Conservation (phyloP, 768 basidiomycete species). For the Termitomyces sp. region DNA sequence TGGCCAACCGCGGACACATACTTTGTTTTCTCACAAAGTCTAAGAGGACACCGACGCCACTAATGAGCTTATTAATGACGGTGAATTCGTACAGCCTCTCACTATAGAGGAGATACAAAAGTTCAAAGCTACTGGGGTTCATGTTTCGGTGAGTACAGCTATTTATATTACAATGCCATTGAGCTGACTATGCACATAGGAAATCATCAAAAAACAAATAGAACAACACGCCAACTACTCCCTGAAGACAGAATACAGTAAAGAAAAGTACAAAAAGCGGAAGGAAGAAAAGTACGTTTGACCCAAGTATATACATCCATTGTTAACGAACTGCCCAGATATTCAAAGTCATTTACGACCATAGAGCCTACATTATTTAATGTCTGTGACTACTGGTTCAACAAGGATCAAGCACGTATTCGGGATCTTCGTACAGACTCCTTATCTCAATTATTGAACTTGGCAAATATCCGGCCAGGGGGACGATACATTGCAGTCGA, state of each 20-base stretch:
- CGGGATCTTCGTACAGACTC: constrained; percentile 84
- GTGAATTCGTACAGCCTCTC: constrained; percentile 76
- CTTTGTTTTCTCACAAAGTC: neutral
- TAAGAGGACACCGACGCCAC: constrained; percentile 96
- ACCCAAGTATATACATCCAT: neutral
- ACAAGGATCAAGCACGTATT: constrained; percentile 75
- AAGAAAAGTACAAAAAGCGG: constrained; percentile 95
- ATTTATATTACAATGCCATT: neutral
- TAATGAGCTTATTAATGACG: constrained; percentile 93
- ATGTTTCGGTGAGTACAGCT: constrained; percentile 54
- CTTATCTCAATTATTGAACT: constrained; percentile 79
- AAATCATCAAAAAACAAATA: constrained; percentile 93
- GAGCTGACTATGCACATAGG: constrained; percentile 36
- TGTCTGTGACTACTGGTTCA: constrained; percentile 85
- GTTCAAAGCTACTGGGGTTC: constrained; percentile 76
- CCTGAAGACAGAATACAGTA: constrained; percentile 96
- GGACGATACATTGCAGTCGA: constrained; percentile 89
- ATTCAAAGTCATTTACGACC: constrained; percentile 80
- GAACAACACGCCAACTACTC: constrained; percentile 88
- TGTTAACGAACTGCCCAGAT: constrained; percentile 41
- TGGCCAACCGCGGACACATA: neutral
- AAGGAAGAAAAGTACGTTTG: constrained; percentile 89
- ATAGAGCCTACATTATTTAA: constrained; percentile 86
- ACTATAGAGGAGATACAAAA: constrained; percentile 79
- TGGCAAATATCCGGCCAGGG: constrained; percentile 80